Evolutionary conservation across 148 eudicot genomes (phyloP).

Genomic region (Talinum fruticosum): DNA sequence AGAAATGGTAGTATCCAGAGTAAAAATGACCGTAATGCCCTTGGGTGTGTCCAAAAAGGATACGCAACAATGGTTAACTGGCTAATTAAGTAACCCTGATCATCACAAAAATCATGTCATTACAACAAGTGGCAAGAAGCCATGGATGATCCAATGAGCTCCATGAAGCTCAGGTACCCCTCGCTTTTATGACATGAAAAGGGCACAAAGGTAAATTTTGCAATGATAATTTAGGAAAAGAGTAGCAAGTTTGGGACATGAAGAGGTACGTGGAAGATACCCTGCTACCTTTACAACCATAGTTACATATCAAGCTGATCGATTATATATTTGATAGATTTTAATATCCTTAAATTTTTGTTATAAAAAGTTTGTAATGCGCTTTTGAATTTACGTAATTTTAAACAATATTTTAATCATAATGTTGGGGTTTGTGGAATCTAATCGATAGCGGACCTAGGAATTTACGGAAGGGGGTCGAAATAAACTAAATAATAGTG

Average conservation of each 20-base stretch:
- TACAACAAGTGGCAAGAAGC: background rate
- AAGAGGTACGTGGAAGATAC: background rate
- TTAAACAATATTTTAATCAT: too few species aligned
- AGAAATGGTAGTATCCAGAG: background rate
- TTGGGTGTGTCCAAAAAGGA: constrained; percentile 5
- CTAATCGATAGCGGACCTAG: too few species aligned
- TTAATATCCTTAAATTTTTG: too few species aligned
- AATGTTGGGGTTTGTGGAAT: too few species aligned
- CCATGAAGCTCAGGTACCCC: too few species aligned
- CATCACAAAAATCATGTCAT: constrained; percentile 10
- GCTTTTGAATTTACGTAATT: too few species aligned
- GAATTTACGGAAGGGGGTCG: too few species aligned
- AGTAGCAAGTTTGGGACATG: background rate
- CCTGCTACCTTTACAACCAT: too few species aligned
- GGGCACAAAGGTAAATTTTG: background rate
- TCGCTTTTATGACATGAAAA: background rate
- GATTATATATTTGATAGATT: too few species aligned
- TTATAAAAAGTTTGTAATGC: too few species aligned
- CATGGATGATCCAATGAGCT: constrained; percentile 1
- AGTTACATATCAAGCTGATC: too few species aligned
- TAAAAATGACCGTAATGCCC: constrained; percentile 8
- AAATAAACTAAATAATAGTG: too few species aligned
- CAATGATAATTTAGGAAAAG: background rate
- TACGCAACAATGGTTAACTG: background rate
- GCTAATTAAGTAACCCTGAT: constrained; percentile 27